Percentiles rank a stretch among this genome's conserved stretches.
phyloP scores from a whole-genome alignment of 116 monocot genomes.

The Cymodocea nodosa region DNA sequence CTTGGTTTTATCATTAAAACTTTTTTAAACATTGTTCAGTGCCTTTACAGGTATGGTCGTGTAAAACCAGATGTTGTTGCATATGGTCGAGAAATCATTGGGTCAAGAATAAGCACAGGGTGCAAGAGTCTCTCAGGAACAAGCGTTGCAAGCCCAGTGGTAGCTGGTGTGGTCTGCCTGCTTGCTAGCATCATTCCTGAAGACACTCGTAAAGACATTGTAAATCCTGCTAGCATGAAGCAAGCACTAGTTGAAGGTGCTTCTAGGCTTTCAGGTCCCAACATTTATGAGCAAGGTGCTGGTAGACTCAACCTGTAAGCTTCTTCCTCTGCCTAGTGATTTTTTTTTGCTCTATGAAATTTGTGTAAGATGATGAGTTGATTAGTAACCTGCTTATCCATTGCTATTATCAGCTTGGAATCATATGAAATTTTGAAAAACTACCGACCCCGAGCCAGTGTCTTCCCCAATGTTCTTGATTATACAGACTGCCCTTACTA shows the following conservation, averaged over 20 bases:
- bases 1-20: background rate
- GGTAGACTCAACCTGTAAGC: slow-evolving; percentile 94
- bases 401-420: slow-evolving; percentile 36
- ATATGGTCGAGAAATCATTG: slow-evolving; percentile 95
- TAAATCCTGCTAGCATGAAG: slow-evolving; percentile 99
- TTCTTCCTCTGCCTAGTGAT: background rate
- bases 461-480: slow-evolving; percentile 86
- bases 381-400: background rate
- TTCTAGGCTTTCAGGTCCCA: slow-evolving; percentile 75
- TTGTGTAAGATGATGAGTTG: background rate
- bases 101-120: slow-evolving; percentile 97
- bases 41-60: slow-evolving; percentile 69
- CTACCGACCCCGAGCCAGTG: slow-evolving; percentile 80
- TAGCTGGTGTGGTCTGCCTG: slow-evolving; percentile 92
- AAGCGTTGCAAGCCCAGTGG: slow-evolving; percentile 98
- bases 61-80: slow-evolving; percentile 98
- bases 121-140: slow-evolving; percentile 98
- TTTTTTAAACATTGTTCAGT: background rate
- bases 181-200: slow-evolving; percentile 87
- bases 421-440: slow-evolving; percentile 80
- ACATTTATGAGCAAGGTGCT: slow-evolving; percentile 96
- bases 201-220: slow-evolving; percentile 40
- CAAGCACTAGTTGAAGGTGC: slow-evolving; percentile 99
- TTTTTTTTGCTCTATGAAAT: background rate
- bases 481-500: slow-evolving; percentile 88